Base-by-base conservation (phyloP, 371 early-diverging fungal genomes). In the Lichtheimia ornata region DNA sequence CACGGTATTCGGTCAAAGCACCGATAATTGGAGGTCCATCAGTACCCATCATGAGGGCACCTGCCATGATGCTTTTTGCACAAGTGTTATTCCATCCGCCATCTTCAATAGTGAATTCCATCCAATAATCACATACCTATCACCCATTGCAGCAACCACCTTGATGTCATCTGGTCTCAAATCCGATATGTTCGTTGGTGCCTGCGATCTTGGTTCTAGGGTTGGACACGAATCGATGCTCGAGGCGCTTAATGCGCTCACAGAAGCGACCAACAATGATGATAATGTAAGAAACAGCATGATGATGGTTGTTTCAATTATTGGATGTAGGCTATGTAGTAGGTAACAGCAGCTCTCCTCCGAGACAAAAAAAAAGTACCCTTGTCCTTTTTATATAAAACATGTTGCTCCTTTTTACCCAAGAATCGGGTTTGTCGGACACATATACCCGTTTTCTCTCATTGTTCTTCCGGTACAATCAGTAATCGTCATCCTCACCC, bases 1-100 rank as follows among this genome's bases (percentile, higher is more conserved):
- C 79, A 57, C 82, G 73, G 25, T 73, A 74, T 58, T 73, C 73
- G 15, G 56, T 58, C 17, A 61, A 54, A 11, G 69, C 47, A 9
- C 54, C 42, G 25, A 66, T 53, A 30, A 17, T 71, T 70, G 0
- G 63, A 30, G 9, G 76, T 3, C 55, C 51, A 28, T 71, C 52
- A 5, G 61, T 25, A 5, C 70, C 70, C 59, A 66, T 58, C 45
- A 71, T 67, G 13, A 63, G 65, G 55, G 65, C 73, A 11, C 72
- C 77, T 17, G 77, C 70, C 27, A 70, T 71, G 50, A 71, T 67
- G 62, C 77, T 76, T 55, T 53, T 35, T 44, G 11, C 41, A 20
- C 17, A 44, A 12, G 11, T 3, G 40, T 22, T 17, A 17, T 30
- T 7, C 20, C 27, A 42, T 4, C 13, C 5, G 15, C 14, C 28